A percentile compares a stretch with the other conserved stretches of the same genome.
These are phyloP conservation scores for Zygosaccharomyces pseudorouxii DNA, from an alignment of 805 yeast genomes.

Conservation along the genomic window DNA sequence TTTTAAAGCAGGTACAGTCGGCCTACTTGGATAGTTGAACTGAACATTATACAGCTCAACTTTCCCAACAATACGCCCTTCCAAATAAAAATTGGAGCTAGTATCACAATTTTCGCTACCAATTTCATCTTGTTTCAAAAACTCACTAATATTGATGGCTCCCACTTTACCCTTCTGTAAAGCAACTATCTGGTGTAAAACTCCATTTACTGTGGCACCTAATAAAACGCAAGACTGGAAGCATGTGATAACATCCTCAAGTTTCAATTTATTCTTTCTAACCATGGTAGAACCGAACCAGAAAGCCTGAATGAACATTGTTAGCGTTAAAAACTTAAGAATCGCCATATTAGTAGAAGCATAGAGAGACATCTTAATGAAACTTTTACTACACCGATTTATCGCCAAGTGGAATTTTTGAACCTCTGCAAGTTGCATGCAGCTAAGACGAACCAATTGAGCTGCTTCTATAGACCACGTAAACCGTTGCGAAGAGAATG, in stretches of 20 bases:
- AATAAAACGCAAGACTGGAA: conserved; percentile 75
- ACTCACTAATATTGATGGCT: conserved; percentile 43
- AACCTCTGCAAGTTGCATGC: conserved; percentile 52
- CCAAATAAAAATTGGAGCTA: conserved; percentile 12
- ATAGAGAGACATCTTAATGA: conserved; percentile 43
- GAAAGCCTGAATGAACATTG: conserved; percentile 86
- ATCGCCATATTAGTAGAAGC: conserved; percentile 52
- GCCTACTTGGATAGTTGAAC: conserved; percentile 62
- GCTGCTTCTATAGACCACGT: conserved; percentile 68
- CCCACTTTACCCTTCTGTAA: conserved; percentile 75
- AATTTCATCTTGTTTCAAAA: conserved; percentile 30
- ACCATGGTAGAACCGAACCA: conserved; percentile 84
- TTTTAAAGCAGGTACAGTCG: conserved; percentile 43
- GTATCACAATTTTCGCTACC: background rate
- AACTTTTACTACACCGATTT: conserved; percentile 36
- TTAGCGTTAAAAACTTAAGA: conserved; percentile 51
- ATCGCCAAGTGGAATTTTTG: conserved; percentile 38
- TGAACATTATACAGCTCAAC: conserved; percentile 52
- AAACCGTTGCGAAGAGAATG: conserved; percentile 53
- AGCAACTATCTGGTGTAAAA: conserved; percentile 53
- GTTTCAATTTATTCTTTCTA: conserved; percentile 41
- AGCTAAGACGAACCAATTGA: conserved; percentile 55
- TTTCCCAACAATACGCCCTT: conserved; percentile 17
- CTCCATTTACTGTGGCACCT: conserved; percentile 53
- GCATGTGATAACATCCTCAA: conserved; percentile 73